Base-by-base conservation (phyloP, 2,329 filamentous ascomycete species). In the Ilyonectria sp. region DNA sequence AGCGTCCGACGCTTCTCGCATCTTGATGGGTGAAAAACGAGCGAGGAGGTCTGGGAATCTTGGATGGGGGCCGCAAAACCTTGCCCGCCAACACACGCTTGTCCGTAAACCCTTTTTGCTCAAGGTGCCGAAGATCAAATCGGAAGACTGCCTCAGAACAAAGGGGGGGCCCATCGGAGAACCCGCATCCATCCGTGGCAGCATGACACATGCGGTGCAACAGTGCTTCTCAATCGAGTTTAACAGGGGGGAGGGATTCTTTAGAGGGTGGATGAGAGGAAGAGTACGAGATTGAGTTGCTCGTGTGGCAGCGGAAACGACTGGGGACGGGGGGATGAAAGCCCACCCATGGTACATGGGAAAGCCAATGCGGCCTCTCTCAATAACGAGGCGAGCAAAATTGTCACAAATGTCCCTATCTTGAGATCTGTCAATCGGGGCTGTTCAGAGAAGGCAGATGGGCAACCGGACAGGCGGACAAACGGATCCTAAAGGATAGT, bases 1-100 rank as follows among this genome's bases (percentile, higher is more conserved):
- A 75, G 74, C 75, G 74, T 77, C 70, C 76, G 74, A 77, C 75
- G 74, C 73, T 72, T 75, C 69, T 73, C 60, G 61, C 68, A 65
- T 63, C 68, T 71, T 74, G 68, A 72, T 57, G 17, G 69, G 63
- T 55, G 73, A 69, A 63, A 53, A 57, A 69, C 66, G 60, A 65
- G 66, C 17, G 69, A 67, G 70, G 50, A 58, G 40, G 47, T 33
- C 35, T 37, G 44, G 23, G 52, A 54, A 60, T 71, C 31, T 33
- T 8, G 15, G 17, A 43, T 43, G 65, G 35, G 40, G 52, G 49
- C 53, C 21, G 65, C 65, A 57, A 63, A 49, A 31, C 13, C 58
- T 59, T 68, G 58, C 72, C 75, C 74, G 72, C 75, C 50, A 65
- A 75, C 63, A 70, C 52, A 23, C 15, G 58, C 57, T 26, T 26